Evolutionary conservation across 495 filamentous ascomycete species (phyloP), one percentile per base, ranked within the genome.

Genomic region (Neurospora sp.): DNA sequence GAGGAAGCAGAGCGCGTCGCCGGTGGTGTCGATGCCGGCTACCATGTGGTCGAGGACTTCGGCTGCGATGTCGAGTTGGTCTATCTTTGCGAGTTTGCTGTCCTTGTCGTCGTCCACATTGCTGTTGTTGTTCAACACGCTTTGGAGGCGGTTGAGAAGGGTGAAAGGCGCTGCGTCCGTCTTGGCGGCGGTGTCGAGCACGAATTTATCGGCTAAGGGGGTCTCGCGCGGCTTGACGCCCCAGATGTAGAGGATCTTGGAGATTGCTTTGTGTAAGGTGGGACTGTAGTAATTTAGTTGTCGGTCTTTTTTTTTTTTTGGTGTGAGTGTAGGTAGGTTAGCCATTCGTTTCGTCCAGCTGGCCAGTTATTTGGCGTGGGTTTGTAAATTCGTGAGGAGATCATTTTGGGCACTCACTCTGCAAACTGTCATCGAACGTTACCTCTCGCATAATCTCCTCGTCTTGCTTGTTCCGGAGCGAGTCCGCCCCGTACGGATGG

Each of bases 11-110:
- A 91, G 79, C 1, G 84, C 87, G 75, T 91, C 89, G 39, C 89
- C 89, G 0, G 89, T 91, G 3, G 90, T 91, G 74, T 91, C 90
- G 72, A 91, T 90, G 2, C 90, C 90, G 0, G 90, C 90, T 0
- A 85, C 88, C 83, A 86, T 85, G 74, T 86, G 85, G 69, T 86
- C 85, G 61, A 86, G 79, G 65, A 83, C 83, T 48, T 86, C 85
- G 69, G 84, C 84, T 0, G 84, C 83, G 59, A 83, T 81, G 71
- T 86, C 84, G 8, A 84, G 74, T 0, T 79, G 71, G 18, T 83
- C 79, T 73, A 85, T 74, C 10, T 70, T 18, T 4, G 59, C 53
- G 44, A 16, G 7, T 42, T 41, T 73, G 20, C 70, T 70, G 31
- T 35, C 31, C 31, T 35, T 35, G 35, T 69, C 71, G 68, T 80